Conservation (phyloP, 345 rosid species). For the Citrus sp. region DNA sequence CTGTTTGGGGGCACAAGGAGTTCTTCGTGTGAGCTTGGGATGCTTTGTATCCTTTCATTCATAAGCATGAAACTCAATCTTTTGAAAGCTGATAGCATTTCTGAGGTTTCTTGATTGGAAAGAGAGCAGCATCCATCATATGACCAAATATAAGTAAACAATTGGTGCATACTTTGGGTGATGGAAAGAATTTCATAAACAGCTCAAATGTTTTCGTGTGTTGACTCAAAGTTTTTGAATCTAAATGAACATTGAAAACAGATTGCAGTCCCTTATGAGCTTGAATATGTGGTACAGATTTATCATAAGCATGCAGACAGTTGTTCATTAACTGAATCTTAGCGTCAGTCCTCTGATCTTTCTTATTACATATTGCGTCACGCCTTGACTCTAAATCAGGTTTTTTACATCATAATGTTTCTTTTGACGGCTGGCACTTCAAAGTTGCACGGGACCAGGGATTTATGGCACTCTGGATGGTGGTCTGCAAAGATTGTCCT, state of each 20-base stretch:
- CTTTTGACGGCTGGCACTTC: conserved; percentile 63
- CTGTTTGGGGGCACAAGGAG: conserved; percentile 91
- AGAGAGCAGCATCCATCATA: neutral
- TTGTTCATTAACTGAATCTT: neutral
- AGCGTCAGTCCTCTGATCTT: neutral
- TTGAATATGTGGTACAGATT: neutral
- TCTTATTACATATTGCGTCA: neutral
- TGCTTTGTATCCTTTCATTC: conserved; percentile 81
- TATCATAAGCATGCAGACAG: neutral
- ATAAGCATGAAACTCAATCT: neutral
- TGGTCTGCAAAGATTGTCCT: conserved; percentile 69
- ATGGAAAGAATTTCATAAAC: neutral
- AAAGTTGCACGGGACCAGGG: conserved; percentile 57
- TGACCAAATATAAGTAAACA: neutral
- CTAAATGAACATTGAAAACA: neutral
- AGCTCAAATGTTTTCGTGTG: neutral
- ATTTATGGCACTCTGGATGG: conserved; percentile 95
- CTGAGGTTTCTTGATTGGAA: neutral
- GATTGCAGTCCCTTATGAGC: neutral
- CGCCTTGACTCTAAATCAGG: conserved; percentile 41
- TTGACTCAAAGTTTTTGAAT: no score
- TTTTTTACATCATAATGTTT: conserved; percentile 75
- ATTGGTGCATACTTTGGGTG: neutral
- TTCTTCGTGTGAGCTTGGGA: conserved; percentile 93
- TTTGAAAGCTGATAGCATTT: neutral